Evolutionary conservation across 345 rosid species (phyloP).

Genomic region (Anastatica hierochuntica): DNA sequence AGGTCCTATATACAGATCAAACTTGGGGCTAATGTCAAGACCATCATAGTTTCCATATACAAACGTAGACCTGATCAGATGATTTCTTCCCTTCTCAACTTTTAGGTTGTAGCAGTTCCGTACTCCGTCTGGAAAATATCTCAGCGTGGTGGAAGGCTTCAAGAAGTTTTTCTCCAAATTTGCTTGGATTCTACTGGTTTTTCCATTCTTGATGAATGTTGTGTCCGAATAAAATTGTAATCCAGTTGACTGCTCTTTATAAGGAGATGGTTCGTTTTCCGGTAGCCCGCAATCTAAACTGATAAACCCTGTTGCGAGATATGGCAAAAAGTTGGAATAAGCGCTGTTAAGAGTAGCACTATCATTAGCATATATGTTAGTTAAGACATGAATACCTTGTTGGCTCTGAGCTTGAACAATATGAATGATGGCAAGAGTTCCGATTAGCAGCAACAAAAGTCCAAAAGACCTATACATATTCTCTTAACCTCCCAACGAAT

Average conservation of each 20-base stretch:
- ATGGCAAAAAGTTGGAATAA: neutral
- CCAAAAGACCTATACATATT: neutral
- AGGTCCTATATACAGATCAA: conserved; percentile 35
- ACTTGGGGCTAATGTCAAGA: neutral
- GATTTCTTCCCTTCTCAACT: conserved; percentile 8
- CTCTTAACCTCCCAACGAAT: neutral
- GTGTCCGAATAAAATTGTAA: neutral
- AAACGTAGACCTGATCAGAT: conserved; percentile 22
- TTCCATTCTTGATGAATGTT: neutral
- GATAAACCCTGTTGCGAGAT: conserved; percentile 21
- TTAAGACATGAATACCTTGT: too few species aligned
- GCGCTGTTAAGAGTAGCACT: too few species aligned
- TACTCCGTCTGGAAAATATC: conserved; percentile 24
- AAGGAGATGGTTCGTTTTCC: neutral
- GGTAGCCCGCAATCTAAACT: conserved; percentile 34
- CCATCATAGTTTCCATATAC: conserved; percentile 36
- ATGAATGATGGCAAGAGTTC: neutral
- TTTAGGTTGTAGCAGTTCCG: conserved; percentile 4
- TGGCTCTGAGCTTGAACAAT: too few species aligned
- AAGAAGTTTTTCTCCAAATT: neutral
- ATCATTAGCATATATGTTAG: too few species aligned
- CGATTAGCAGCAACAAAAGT: neutral
- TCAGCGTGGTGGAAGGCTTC: neutral
- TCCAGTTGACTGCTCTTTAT: neutral
- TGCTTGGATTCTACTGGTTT: neutral